A percentile compares a stretch with the other conserved stretches of the same genome.
These are phyloP conservation scores for Aaosphaeria pasadenensis DNA, from an alignment of 2,329 filamentous ascomycete genomes.

Conservation along the genomic window DNA sequence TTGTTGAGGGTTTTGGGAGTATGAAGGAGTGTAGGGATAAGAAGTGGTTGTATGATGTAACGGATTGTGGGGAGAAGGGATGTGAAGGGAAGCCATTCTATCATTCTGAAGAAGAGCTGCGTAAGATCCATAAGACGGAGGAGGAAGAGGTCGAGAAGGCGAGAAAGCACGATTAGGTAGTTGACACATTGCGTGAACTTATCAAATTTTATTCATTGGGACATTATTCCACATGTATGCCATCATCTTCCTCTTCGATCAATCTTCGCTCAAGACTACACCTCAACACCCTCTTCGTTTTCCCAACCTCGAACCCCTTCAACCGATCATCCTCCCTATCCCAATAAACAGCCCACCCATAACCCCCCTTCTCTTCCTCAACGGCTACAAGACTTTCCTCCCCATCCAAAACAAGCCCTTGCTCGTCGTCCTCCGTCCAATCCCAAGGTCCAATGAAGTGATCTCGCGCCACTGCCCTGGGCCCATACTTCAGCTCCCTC, in stretches of 20 bases:
- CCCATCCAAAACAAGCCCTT: slow-evolving; percentile 51
- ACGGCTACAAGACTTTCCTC: slow-evolving; percentile 58
- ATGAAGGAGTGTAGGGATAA: slow-evolving; percentile 9
- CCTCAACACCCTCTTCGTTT: slow-evolving; percentile 42
- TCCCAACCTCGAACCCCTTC: slow-evolving; percentile 34
- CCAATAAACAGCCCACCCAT: slow-evolving; percentile 54
- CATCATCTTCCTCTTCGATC: slow-evolving; percentile 12
- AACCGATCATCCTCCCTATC: slow-evolving; percentile 48
- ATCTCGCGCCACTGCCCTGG: slow-evolving; percentile 66
- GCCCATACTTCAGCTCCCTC: slow-evolving; percentile 60
- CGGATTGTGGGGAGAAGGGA: too few species aligned
- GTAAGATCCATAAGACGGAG: too few species aligned
- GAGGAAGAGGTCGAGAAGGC: too few species aligned
- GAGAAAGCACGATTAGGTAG: too few species aligned
- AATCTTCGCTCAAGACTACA: slow-evolving; percentile 45
- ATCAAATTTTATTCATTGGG: too few species aligned
- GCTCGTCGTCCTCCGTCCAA: slow-evolving; percentile 66
- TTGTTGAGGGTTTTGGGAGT: slow-evolving; percentile 4
- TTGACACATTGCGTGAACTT: too few species aligned
- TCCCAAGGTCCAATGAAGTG: slow-evolving; percentile 80
- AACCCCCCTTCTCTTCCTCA: slow-evolving; percentile 47
- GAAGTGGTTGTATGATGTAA: slow-evolving; percentile 5
- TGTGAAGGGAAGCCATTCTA: too few species aligned
- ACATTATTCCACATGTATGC: too few species aligned
- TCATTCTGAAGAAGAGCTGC: too few species aligned